These are phyloP conservation scores for Lichtheimia ornata DNA, from an alignment of 371 early-diverging fungal genomes.

Conservation along the genomic window DNA sequence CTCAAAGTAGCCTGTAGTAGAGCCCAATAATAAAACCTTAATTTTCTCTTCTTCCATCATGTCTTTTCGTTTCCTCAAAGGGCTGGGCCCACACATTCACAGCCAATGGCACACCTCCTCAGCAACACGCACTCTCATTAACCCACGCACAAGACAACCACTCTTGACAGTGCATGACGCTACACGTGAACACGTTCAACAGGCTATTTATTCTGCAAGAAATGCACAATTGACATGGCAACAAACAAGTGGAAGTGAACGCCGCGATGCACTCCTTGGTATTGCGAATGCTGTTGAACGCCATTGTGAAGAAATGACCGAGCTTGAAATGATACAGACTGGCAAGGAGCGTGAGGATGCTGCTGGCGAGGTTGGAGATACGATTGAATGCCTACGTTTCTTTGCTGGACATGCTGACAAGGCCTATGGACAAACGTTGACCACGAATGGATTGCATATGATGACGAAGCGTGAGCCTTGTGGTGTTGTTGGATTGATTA, in stretches of 20 bases:
- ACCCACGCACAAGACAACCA: constrained; percentile 19
- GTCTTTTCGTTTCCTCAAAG: constrained; percentile 4
- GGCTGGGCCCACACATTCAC: constrained; percentile 16
- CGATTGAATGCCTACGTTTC: constrained; percentile 69
- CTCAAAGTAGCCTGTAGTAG: constrained; percentile 1
- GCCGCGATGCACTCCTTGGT: constrained; percentile 66
- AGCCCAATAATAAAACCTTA: neutral
- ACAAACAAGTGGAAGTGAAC: constrained; percentile 16
- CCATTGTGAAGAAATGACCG: constrained; percentile 61
- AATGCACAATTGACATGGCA: constrained; percentile 15
- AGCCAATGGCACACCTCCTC: constrained; percentile 9
- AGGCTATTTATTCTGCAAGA: constrained; percentile 9
- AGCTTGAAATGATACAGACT: constrained; percentile 78
- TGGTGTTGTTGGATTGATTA: constrained; percentile 62
- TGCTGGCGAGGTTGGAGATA: constrained; percentile 52
- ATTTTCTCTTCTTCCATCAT: neutral
- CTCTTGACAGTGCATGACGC: constrained; percentile 12
- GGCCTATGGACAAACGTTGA: constrained; percentile 35
- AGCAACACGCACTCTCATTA: constrained; percentile 8
- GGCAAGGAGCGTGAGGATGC: constrained; percentile 77
- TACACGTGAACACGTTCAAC: constrained; percentile 11
- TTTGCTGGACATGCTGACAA: constrained; percentile 84
- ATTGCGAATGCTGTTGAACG: constrained; percentile 66
- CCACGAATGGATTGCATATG: constrained; percentile 21
- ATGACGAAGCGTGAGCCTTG: constrained; percentile 74